Conservation (phyloP, 257 asterid genomes). For the Nicotiana knightiana region DNA sequence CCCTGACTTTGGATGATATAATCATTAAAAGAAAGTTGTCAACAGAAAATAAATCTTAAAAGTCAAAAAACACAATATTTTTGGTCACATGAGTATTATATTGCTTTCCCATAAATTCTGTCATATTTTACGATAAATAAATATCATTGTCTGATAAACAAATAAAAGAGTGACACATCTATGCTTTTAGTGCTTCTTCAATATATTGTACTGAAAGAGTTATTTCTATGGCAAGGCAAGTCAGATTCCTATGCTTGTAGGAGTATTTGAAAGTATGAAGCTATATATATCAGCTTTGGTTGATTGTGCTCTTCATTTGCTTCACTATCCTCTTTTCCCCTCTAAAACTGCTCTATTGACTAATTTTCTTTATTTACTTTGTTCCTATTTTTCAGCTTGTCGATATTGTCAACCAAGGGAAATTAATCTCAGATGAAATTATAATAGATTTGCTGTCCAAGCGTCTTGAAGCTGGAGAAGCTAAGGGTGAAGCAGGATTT, state of each 20-base stretch:
- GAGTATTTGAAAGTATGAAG: background rate
- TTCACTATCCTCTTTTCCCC: background rate
- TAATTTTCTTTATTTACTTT: constrained; percentile 13
- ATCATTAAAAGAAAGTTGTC: no score
- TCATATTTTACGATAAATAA: no score
- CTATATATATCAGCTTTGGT: background rate
- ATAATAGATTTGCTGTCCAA: constrained; percentile 75
- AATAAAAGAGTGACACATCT: no score
- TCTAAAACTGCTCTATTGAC: background rate
- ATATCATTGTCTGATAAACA: no score
- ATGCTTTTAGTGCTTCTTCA: background rate
- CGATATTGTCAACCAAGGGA: constrained; percentile 81
- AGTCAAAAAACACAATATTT: background rate
- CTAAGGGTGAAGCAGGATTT: constrained; percentile 83
- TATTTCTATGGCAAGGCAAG: background rate
- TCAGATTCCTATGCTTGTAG: background rate
- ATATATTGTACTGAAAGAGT: background rate
- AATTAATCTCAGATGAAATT: constrained; percentile 81
- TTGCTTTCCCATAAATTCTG: background rate
- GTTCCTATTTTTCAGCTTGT: constrained; percentile 55
- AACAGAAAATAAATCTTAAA: no score
- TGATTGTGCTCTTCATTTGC: background rate
- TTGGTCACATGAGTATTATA: background rate
- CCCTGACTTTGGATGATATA: background rate
- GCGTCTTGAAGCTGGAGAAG: constrained; percentile 75